Percentiles rank a stretch among this genome's conserved stretches.
phyloP scores from a whole-genome alignment of 345 rosid species.

The Acer campestre region DNA sequence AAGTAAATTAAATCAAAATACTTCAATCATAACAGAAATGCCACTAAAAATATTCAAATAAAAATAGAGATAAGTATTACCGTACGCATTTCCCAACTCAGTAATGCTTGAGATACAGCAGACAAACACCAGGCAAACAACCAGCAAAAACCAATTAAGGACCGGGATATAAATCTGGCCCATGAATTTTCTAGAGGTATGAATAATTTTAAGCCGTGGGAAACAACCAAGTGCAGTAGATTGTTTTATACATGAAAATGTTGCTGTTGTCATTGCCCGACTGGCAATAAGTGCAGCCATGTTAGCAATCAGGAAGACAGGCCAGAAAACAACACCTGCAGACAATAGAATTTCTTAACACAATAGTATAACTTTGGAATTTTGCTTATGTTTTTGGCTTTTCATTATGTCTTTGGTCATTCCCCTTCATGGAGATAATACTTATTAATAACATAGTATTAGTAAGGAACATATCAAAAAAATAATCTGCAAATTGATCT shows the following conservation, averaged over 20 bases:
- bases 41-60: not conserved
- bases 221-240: constrained; percentile 96
- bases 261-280: constrained; percentile 98
- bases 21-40: not conserved
- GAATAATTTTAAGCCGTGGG: constrained; percentile 97
- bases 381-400: not conserved
- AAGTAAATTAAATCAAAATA: not conserved
- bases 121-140: constrained; percentile 72
- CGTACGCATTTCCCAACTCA: constrained; percentile 98
- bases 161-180: constrained; percentile 99
- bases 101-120: constrained; percentile 79
- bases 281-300: constrained; percentile 96
- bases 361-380: not conserved
- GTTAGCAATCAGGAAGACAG: constrained; percentile 78
- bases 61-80: constrained; percentile 48
- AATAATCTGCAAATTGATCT: not conserved
- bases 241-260: constrained; percentile 98
- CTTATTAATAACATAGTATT: too few relatives aligned
- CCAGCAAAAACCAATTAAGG: constrained; percentile 97
- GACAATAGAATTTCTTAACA: constrained; percentile 18
- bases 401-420: not conserved
- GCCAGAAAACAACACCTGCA: constrained; percentile 89
- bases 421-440: not conserved
- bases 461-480: too few relatives aligned
- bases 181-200: constrained; percentile 98